Percentiles rank a stretch among this genome's conserved stretches.
phyloP scores from a whole-genome alignment of 1,284 basidiomycete species.

The Cutaneotrichosporon mucoides region DNA sequence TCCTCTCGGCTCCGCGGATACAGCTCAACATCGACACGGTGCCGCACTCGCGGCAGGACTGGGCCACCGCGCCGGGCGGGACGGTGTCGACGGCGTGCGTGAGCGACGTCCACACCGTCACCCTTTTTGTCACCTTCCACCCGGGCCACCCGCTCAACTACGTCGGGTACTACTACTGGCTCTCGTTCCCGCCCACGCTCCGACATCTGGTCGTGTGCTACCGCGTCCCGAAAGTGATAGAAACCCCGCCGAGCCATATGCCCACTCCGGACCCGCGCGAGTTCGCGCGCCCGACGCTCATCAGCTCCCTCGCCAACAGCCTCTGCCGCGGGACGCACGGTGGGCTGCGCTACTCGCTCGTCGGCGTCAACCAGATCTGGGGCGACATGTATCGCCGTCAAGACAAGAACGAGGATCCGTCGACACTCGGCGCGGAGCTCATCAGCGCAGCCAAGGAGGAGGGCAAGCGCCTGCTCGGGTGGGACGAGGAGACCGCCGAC shows the following conservation, averaged over 20 bases:
- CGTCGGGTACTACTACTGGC: conserved; percentile 1
- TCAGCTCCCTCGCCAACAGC: not conserved
- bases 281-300: not conserved
- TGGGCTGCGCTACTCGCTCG: not conserved
- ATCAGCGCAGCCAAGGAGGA: not conserved
- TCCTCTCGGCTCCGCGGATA: not conserved
- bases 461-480: too few relatives aligned
- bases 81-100: not conserved
- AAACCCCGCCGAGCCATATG: not conserved
- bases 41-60: not conserved
- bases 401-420: not conserved
- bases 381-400: not conserved
- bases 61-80: not conserved
- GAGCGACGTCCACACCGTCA: not conserved
- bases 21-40: not conserved
- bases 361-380: not conserved
- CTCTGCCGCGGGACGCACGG: not conserved
- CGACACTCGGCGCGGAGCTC: not conserved
- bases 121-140: not conserved
- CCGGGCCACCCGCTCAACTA: not conserved
- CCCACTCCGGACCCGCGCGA: not conserved
- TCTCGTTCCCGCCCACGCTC: not conserved
- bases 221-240: too few relatives aligned
- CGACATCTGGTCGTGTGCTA: not conserved
- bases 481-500: too few relatives aligned